Evolutionary conservation across 805 yeast genomes (phyloP).

Genomic region (Kregervanrija pseudodelftensis): DNA sequence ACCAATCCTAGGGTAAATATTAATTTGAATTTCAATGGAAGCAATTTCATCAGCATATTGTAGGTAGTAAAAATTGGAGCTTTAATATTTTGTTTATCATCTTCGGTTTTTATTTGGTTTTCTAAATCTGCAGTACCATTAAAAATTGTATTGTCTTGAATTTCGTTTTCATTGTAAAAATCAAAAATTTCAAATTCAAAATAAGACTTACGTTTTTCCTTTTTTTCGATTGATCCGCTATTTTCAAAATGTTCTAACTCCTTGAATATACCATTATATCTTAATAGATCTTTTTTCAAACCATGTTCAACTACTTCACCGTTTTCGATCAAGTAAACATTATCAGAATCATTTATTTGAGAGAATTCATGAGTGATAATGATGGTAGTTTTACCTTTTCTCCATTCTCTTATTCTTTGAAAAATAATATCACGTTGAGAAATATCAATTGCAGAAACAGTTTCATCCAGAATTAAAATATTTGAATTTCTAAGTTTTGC

Average conservation of each 20-base stretch:
- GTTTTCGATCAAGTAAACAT: slow-evolving; percentile 48
- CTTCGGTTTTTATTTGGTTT: slow-evolving; percentile 4
- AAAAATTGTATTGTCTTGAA: background rate
- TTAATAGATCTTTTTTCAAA: slow-evolving; percentile 26
- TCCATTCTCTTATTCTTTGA: slow-evolving; percentile 46
- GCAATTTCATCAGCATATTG: slow-evolving; percentile 1
- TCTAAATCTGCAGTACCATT: background rate
- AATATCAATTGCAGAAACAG: slow-evolving; percentile 73
- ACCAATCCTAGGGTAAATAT: slow-evolving; percentile 43
- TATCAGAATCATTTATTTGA: slow-evolving; percentile 49
- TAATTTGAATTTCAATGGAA: slow-evolving; percentile 10
- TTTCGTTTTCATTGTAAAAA: background rate
- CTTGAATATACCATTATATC: slow-evolving; percentile 7
- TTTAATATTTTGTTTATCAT: slow-evolving; percentile 4
- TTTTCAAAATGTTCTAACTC: slow-evolving; percentile 7
- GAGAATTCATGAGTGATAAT: slow-evolving; percentile 71
- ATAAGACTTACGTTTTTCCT: slow-evolving; percentile 1
- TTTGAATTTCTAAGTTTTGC: slow-evolving; percentile 71
- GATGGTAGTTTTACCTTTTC: slow-evolving; percentile 68
- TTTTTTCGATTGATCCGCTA: background rate
- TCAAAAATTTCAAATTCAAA: background rate
- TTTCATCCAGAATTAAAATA: slow-evolving; percentile 77
- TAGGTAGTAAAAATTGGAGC: slow-evolving; percentile 7
- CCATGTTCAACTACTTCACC: slow-evolving; percentile 51
- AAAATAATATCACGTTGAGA: slow-evolving; percentile 39